phyloP scores from a whole-genome alignment of 345 rosid species.

The Eucalyptus cloeziana region DNA sequence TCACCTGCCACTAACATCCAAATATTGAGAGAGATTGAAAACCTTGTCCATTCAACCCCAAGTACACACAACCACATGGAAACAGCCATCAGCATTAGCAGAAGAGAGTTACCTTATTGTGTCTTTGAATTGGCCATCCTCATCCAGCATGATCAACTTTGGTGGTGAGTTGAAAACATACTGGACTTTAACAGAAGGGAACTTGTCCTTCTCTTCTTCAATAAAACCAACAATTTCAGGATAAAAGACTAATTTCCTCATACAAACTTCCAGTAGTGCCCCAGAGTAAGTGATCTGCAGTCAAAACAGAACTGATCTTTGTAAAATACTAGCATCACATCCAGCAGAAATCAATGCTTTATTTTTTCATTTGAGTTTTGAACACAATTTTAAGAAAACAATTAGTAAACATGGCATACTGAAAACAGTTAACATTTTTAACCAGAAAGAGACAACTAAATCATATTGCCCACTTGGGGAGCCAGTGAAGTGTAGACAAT shows the following conservation, averaged over 20 bases:
- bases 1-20: neutral
- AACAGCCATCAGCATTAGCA: neutral
- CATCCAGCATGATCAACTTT: constrained; percentile 83
- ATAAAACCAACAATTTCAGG: constrained; percentile 86
- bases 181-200: constrained; percentile 58
- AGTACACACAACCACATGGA: neutral
- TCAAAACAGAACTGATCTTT: neutral
- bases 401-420: neutral
- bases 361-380: neutral
- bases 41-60: neutral
- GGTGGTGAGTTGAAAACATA: constrained; percentile 91
- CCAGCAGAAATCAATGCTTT: neutral
- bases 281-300: constrained; percentile 74
- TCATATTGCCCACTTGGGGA: neutral
- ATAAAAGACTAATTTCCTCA: constrained; percentile 86
- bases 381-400: neutral
- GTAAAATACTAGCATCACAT: neutral
- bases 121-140: constrained; percentile 60
- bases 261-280: constrained; percentile 84
- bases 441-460: neutral
- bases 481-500: neutral
- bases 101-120: constrained; percentile 40
- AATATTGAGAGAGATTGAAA: neutral
- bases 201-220: constrained; percentile 86
- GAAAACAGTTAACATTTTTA: neutral